Conservation (phyloP, 805 yeast genomes). For the Sungouiella blattae region DNA sequence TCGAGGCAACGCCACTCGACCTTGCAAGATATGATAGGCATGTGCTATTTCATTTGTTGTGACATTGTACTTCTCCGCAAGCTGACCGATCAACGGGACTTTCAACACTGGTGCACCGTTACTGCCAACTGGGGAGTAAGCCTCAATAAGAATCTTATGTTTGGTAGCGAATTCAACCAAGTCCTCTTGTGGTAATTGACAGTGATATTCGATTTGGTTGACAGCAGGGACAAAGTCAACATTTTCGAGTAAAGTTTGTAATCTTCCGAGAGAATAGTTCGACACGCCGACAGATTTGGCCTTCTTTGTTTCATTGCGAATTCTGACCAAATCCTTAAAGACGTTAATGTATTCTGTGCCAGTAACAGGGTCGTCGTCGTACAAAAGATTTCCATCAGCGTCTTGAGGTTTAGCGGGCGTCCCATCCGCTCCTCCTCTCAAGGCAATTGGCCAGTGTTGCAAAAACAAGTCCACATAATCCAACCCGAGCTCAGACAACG, state of each 20-base stretch:
- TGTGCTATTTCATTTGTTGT: slow-evolving; percentile 54
- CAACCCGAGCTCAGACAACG: slow-evolving; percentile 40
- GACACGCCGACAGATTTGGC: slow-evolving; percentile 58
- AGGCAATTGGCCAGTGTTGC: slow-evolving; percentile 54
- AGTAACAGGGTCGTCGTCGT: slow-evolving; percentile 32
- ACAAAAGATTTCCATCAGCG: slow-evolving; percentile 29
- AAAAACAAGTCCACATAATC: slow-evolving; percentile 71
- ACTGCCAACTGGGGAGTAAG: slow-evolving; percentile 62
- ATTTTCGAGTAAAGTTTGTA: slow-evolving; percentile 37
- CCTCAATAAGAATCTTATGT: slow-evolving; percentile 42
- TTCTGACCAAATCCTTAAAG: slow-evolving; percentile 28
- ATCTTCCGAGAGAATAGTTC: slow-evolving; percentile 25
- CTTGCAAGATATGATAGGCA: slow-evolving; percentile 62
- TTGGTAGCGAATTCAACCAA: slow-evolving; percentile 35
- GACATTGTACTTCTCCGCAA: slow-evolving; percentile 24
- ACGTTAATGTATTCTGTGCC: slow-evolving; percentile 30
- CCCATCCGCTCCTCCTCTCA: slow-evolving; percentile 39
- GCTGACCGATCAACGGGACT: slow-evolving; percentile 26
- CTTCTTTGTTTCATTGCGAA: slow-evolving; percentile 26
- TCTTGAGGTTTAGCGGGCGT: slow-evolving; percentile 35
- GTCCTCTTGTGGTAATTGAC: slow-evolving; percentile 36
- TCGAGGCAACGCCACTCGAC: slow-evolving; percentile 64
- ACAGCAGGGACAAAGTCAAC: slow-evolving; percentile 53
- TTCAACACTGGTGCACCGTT: slow-evolving; percentile 61
- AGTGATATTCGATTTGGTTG: slow-evolving; percentile 46